Percentiles rank a stretch among this genome's conserved stretches.
These are phyloP conservation scores for Geoglossum glabrum DNA, from an alignment of 495 filamentous ascomycete genomes.

Conservation along the genomic window DNA sequence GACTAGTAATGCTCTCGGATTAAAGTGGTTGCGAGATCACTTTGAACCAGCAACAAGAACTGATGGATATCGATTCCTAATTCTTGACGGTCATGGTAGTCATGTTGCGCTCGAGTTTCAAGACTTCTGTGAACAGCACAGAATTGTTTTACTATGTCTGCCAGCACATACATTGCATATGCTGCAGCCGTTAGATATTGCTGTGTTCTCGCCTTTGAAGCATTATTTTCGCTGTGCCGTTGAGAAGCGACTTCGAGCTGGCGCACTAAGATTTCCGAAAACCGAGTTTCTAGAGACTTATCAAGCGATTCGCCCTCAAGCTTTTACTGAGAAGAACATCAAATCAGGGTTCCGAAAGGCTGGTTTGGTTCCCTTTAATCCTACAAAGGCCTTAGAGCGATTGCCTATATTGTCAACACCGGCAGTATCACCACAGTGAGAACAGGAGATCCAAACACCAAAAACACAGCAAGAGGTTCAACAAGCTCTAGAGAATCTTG, in stretches of 20 bases:
- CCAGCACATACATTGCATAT: background rate
- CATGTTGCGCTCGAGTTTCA: background rate
- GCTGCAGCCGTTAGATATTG: slow-evolving; percentile 2
- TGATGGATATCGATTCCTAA: background rate
- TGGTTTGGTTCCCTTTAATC: too few relatives aligned
- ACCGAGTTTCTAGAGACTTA: background rate
- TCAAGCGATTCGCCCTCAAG: background rate
- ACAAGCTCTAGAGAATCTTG: too few relatives aligned
- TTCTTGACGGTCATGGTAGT: slow-evolving; percentile 1
- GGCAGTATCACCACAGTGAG: too few relatives aligned
- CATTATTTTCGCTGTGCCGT: background rate
- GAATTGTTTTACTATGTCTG: background rate
- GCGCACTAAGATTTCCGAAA: background rate
- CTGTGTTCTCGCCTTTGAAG: background rate
- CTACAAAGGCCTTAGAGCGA: too few relatives aligned
- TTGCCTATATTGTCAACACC: too few relatives aligned
- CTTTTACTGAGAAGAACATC: too few relatives aligned
- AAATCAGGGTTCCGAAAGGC: too few relatives aligned
- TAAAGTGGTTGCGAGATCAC: background rate
- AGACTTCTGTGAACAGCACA: background rate
- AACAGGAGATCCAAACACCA: too few relatives aligned
- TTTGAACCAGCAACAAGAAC: background rate
- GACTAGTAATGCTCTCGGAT: background rate
- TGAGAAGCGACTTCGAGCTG: background rate
- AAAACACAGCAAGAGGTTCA: too few relatives aligned